phyloP scores from a whole-genome alignment of 2,329 filamentous ascomycete species.

The Diaporthe citrichinensis region DNA sequence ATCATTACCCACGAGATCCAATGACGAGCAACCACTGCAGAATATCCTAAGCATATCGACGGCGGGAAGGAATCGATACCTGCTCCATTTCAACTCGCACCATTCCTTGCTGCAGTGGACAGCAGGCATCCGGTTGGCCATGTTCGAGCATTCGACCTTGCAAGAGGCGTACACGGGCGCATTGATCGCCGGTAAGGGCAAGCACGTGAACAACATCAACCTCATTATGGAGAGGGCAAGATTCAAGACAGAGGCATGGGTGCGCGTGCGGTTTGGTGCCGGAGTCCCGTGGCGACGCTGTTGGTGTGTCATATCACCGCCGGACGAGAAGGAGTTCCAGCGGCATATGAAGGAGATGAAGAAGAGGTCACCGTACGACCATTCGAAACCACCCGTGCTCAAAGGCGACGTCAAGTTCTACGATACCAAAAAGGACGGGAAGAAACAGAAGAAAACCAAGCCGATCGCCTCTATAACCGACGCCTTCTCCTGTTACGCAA shows the following conservation, averaged over 20 bases:
- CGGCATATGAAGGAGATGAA: constrained; percentile 88
- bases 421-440: constrained; percentile 79
- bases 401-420: constrained; percentile 97
- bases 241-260: constrained; percentile 90
- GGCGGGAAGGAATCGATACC: constrained; percentile 93
- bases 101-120: constrained; percentile 97
- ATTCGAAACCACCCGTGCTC: constrained; percentile 74
- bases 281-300: constrained; percentile 96
- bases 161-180: constrained; percentile 98
- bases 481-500: constrained; percentile 92
- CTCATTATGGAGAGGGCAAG: constrained; percentile 86
- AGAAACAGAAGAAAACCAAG: constrained; percentile 87
- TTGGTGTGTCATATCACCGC: constrained; percentile 95
- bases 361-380: constrained; percentile 86
- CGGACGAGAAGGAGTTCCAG: constrained; percentile 91
- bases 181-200: constrained; percentile 94
- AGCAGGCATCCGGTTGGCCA: constrained; percentile 90
- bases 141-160: constrained; percentile 93
- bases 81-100: constrained; percentile 96
- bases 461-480: constrained; percentile 94
- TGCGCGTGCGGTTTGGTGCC: constrained; percentile 92
- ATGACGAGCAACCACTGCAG: constrained; percentile 83
- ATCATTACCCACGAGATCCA: constrained; percentile 86
- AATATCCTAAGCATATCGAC: constrained; percentile 97
- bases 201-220: constrained; percentile 89